phyloP scores from a whole-genome alignment of 1,284 basidiomycete species.

The Cutaneotrichosporon cavernicola region DNA sequence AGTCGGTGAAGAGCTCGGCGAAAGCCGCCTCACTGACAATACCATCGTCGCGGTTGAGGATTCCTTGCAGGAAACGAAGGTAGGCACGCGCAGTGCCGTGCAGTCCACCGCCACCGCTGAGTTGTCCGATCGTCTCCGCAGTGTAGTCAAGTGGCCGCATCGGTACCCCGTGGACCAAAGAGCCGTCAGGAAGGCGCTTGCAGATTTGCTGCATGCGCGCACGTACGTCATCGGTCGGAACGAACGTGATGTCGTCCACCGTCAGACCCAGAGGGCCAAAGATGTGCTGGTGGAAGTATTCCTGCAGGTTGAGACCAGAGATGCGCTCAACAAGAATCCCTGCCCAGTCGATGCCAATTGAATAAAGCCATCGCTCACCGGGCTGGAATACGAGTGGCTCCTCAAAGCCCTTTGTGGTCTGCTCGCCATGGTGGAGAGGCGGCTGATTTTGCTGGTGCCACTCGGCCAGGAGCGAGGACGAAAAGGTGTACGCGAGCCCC shows the following conservation, averaged over 20 bases:
- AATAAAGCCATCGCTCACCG: constrained; percentile 36
- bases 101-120: constrained; percentile 41
- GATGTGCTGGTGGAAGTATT: constrained; percentile 31
- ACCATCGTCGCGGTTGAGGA: constrained; percentile 29
- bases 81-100: constrained; percentile 40
- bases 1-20: constrained; percentile 31
- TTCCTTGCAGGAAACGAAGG: constrained; percentile 33
- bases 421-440: constrained; percentile 28
- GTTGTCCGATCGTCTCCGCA: constrained; percentile 10
- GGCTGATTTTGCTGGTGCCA: constrained; percentile 23
- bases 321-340: constrained; percentile 41
- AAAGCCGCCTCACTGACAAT: constrained; percentile 27
- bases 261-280: constrained; percentile 25
- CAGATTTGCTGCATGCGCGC: constrained; percentile 27
- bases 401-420: constrained; percentile 16
- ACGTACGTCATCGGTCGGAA: constrained; percentile 25
- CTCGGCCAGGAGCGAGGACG: constrained; percentile 14
- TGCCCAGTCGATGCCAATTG: constrained; percentile 46
- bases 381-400: constrained; percentile 39
- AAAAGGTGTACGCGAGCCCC: constrained; percentile 21
- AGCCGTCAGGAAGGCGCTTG: constrained; percentile 20
- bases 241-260: constrained; percentile 31
- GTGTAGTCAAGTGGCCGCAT: constrained; percentile 10
- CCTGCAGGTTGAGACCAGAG: constrained; percentile 36
- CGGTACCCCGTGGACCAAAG: constrained; percentile 2